Conservation (phyloP, 495 filamentous ascomycete species). For the Hyaloscypha variabilis region DNA sequence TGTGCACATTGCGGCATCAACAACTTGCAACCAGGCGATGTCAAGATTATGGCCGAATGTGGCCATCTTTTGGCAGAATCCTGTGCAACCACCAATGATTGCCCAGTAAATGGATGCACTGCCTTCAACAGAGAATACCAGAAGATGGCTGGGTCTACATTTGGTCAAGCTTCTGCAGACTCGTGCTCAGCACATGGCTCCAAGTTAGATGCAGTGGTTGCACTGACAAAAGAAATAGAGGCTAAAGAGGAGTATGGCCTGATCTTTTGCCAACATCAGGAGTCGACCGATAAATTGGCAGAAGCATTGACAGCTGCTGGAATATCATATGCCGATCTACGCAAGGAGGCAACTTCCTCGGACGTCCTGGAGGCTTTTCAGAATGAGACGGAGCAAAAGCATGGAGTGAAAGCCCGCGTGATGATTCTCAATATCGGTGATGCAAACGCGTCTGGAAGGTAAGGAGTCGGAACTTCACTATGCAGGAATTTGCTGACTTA, state of each 20-base stretch:
- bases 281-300: constrained; percentile 40
- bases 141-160: not conserved
- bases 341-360: constrained; percentile 5
- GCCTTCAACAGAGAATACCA: constrained; percentile 1
- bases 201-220: constrained; percentile 51
- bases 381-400: not conserved
- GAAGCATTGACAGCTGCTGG: constrained; percentile 31
- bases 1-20: not conserved
- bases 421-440: constrained; percentile 67
- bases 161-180: constrained; percentile 6
- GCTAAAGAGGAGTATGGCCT: constrained; percentile 50
- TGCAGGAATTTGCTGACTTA: constrained; percentile 30
- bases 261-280: constrained; percentile 54
- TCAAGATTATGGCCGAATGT: not conserved
- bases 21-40: not conserved
- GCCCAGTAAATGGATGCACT: not conserved
- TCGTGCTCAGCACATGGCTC: constrained; percentile 37
- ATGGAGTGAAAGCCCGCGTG: constrained; percentile 42
- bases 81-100: not conserved
- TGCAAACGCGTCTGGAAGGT: constrained; percentile 70
- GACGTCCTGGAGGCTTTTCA: constrained; percentile 18
- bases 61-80: not conserved
- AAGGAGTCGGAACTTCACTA: constrained; percentile 37
- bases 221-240: constrained; percentile 34
- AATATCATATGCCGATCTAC: constrained; percentile 32